Evolutionary conservation across 768 basidiomycete genomes (phyloP), one percentile per base, ranked within the genome.

Genomic region (Glaciozyma martinii): DNA sequence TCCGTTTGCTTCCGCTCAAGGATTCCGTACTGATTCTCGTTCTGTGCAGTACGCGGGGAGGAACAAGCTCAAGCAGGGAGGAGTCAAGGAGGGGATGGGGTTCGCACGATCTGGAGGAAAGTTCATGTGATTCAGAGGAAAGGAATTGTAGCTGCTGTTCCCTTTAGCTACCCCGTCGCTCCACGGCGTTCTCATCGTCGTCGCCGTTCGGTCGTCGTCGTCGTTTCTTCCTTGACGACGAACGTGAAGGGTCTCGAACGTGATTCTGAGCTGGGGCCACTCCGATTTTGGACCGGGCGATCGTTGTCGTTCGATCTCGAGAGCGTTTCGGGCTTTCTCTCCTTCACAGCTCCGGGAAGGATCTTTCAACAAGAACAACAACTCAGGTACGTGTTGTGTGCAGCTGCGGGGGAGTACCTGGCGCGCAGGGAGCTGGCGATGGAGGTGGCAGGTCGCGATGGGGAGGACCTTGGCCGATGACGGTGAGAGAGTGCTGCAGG

Each of bases 31-130:
- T 37, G 54, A 32, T 21, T 4, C 25, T 25, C 33, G 7, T 18
- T 33, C 37, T 9, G 5, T 32, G 23, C 47, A 59, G 59, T 68
- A 68, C 44, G 56, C 55, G 12, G 53, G 43, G 4, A 56, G 56
- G 59, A 37, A 56, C 5, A 18, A 63, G 25, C 40, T 69, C 15
- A 62, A 62, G 63, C 23, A 18, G 42, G 62, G 56, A 9, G 32
- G 19, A n/a, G 61, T 56, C 30, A 66, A 63, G 65, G 49, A 59
- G 50, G 68, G 68, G 1, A 30, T 66, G 23, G 65, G 65, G 18
- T 66, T 66, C 32, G 65, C 59, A 32, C 27, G 44, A 9, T 30
- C 53, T 18, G 21, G 32, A 1, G 53, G 53, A 5, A 54, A 54
- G 53, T 33, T 54, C 53, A 32, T 54, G 53, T 54, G 53, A 54